phyloP scores from a whole-genome alignment of 306 rosid genomes.

The Luffa acutangula region DNA sequence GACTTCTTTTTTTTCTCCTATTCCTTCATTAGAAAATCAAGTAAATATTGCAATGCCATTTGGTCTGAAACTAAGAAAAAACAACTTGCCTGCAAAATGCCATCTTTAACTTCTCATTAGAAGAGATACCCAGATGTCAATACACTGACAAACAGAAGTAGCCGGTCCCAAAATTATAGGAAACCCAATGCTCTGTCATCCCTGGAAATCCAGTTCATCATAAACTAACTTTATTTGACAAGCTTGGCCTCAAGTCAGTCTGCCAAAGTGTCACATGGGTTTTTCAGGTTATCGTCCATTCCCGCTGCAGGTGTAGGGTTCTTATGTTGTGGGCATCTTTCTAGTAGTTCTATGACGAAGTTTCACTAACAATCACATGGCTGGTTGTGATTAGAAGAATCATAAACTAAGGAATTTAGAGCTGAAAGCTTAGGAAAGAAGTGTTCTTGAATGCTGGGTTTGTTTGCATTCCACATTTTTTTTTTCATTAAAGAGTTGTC shows the following conservation, averaged over 20 bases:
- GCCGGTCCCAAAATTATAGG: constrained; percentile 11
- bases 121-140: neutral
- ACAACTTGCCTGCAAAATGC: neutral
- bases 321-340: constrained; percentile 11
- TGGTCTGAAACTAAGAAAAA: neutral
- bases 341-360: neutral
- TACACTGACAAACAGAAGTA: neutral
- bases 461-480: neutral
- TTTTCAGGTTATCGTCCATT: constrained; percentile 9
- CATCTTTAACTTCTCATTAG: neutral
- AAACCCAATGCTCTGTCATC: constrained; percentile 13
- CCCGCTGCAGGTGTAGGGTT: constrained; percentile 7
- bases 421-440: neutral
- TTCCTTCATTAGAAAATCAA: neutral
- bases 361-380: constrained; percentile 1
- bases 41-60: neutral
- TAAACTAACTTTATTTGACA: neutral
- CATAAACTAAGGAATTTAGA: constrained; percentile 6
- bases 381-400: neutral
- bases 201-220: constrained; percentile 15
- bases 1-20: neutral
- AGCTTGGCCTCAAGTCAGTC: constrained; percentile 14
- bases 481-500: neutral
- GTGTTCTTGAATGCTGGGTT: neutral
- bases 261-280: constrained; percentile 29